These are phyloP conservation scores for Colletotrichum somersetense DNA, from an alignment of 2,329 filamentous ascomycete genomes.

Conservation along the genomic window DNA sequence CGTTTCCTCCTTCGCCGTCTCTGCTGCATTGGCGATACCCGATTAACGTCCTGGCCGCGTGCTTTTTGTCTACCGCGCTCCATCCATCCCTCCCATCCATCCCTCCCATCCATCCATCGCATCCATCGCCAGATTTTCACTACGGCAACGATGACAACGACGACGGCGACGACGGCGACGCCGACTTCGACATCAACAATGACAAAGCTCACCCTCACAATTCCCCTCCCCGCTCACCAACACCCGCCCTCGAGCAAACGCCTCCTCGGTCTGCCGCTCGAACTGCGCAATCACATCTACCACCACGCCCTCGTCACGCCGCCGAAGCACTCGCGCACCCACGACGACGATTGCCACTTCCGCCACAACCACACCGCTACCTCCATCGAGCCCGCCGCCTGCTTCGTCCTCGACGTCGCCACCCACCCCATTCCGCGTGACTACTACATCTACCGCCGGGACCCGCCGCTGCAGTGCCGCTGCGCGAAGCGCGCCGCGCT, in stretches of 20 bases:
- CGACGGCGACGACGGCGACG: neutral
- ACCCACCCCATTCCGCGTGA: neutral
- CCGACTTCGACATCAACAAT: neutral
- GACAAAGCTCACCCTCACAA: slow-evolving; percentile 3
- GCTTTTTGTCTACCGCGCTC: neutral
- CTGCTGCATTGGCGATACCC: neutral
- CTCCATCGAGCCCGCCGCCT: slow-evolving; percentile 33
- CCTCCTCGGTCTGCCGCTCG: slow-evolving; percentile 35
- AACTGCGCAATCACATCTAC: slow-evolving; percentile 34
- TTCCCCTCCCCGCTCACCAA: slow-evolving; percentile 24
- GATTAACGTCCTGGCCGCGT: neutral
- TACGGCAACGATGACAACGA: too few species aligned
- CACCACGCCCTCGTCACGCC: slow-evolving; percentile 22
- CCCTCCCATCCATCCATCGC: too few species aligned
- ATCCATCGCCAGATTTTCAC: neutral
- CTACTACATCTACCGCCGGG: neutral
- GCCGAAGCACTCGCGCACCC: slow-evolving; percentile 14
- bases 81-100: too few species aligned
- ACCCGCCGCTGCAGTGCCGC: slow-evolving; percentile 8
- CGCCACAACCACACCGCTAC: slow-evolving; percentile 20
- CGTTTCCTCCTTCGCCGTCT: neutral
- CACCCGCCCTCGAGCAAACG: slow-evolving; percentile 25
- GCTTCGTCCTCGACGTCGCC: slow-evolving; percentile 16
- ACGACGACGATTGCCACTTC: slow-evolving; percentile 28
- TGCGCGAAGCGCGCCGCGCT: slow-evolving; percentile 24